Conservation (phyloP, 768 basidiomycete genomes). For the Strobilomyces confusus region DNA sequence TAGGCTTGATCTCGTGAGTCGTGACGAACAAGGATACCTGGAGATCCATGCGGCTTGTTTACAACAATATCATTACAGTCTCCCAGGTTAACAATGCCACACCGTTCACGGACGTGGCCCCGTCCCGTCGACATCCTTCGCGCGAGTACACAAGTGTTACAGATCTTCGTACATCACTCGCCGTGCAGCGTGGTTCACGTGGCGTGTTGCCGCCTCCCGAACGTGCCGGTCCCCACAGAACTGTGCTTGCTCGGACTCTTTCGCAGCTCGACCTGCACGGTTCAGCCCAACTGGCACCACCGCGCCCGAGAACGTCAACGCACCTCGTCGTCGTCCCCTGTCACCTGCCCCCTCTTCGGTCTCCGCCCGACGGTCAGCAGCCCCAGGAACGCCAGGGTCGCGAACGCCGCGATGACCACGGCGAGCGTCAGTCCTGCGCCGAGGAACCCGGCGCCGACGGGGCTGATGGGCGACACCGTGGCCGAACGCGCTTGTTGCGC, state of each 20-base stretch:
- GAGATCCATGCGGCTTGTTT: too few species aligned
- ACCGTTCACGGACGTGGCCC: too few species aligned
- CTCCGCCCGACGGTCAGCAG: constrained; percentile 26
- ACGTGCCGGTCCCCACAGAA: not conserved
- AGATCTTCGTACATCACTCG: too few species aligned
- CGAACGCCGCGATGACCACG: constrained; percentile 37
- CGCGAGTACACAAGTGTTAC: too few species aligned
- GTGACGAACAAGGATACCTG: too few species aligned
- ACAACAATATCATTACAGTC: too few species aligned
- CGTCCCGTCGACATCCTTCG: too few species aligned
- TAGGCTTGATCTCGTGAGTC: too few species aligned
- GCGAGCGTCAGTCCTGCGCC: constrained; percentile 55
- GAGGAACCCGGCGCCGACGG: constrained; percentile 61
- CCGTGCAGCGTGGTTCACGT: too few species aligned
- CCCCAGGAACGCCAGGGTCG: constrained; percentile 40
- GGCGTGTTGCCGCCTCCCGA: too few species aligned
- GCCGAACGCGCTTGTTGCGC: constrained; percentile 30
- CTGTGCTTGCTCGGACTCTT: constrained; percentile 12
- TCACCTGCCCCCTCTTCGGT: not conserved
- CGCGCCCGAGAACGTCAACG: constrained; percentile 7
- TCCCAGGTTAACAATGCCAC: too few species aligned
- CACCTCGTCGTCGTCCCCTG: constrained; percentile 16
- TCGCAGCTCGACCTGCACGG: constrained; percentile 21
- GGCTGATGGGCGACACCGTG: constrained; percentile 38
- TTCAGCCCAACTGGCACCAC: constrained; percentile 1